These are phyloP conservation scores for Rosa hybrid DNA, from an alignment of 331 rosid genomes.

Conservation along the genomic window DNA sequence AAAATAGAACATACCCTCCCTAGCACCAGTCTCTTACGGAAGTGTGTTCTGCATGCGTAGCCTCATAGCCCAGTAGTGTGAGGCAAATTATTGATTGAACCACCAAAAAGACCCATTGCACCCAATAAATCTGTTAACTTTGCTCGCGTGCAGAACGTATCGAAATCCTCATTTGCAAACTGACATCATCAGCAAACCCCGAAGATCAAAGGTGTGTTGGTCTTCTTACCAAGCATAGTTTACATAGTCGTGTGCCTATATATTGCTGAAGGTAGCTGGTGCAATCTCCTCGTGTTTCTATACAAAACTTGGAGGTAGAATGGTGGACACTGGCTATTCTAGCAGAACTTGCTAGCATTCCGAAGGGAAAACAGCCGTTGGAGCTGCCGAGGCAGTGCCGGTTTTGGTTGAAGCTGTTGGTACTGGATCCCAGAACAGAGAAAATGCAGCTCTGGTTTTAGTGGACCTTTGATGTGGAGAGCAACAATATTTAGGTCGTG, in stretches of 20 bases:
- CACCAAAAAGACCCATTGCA: constrained; percentile 65
- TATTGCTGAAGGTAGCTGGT: constrained; percentile 80
- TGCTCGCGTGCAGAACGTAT: constrained; percentile 72
- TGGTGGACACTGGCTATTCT: constrained; percentile 88
- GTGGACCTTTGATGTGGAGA: constrained; percentile 80
- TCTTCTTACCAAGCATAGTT: constrained; percentile 86
- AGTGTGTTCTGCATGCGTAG: constrained; percentile 65
- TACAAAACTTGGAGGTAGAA: constrained; percentile 78
- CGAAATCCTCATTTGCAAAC: constrained; percentile 59
- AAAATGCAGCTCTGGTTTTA: constrained; percentile 88
- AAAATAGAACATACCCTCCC: constrained; percentile 79
- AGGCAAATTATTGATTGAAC: constrained; percentile 59
- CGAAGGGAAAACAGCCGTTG: constrained; percentile 78
- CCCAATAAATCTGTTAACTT: constrained; percentile 58
- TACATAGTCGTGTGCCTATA: constrained; percentile 74
- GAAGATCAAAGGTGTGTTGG: constrained; percentile 86
- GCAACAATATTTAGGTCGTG: constrained; percentile 44
- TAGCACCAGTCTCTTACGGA: constrained; percentile 72
- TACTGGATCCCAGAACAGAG: constrained; percentile 78
- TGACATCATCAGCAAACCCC: constrained; percentile 47
- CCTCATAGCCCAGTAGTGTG: constrained; percentile 91
- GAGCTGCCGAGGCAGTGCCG: constrained; percentile 71
- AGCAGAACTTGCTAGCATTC: constrained; percentile 4
- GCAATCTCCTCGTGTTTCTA: constrained; percentile 84
- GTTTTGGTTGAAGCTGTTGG: constrained; percentile 68